These are phyloP conservation scores for Protostelium mycophagum DNA, from an alignment of 78 protist species.

Conservation along the genomic window DNA sequence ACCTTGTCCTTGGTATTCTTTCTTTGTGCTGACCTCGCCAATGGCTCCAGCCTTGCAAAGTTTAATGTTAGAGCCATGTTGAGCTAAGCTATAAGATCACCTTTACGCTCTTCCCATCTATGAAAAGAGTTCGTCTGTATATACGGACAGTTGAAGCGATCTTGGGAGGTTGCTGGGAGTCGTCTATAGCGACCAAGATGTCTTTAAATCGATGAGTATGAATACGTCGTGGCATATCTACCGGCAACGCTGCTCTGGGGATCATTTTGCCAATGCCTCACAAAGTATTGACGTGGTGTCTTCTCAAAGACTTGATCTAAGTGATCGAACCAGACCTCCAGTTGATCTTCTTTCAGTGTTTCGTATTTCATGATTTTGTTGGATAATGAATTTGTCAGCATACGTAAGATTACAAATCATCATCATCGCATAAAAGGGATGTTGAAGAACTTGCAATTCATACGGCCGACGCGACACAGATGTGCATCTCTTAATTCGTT, in stretches of 20 bases:
- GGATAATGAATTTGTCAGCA: background rate
- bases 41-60: background rate
- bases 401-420: background rate
- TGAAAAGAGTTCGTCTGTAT: background rate
- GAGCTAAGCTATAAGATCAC: background rate
- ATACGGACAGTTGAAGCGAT: background rate
- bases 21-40: background rate
- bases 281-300: background rate
- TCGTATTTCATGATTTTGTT: background rate
- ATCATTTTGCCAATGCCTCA: background rate
- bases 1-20: background rate
- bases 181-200: background rate
- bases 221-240: no score
- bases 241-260: background rate
- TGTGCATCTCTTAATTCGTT: no score
- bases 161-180: background rate
- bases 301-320: background rate
- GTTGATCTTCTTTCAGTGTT: background rate
- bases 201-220: no score
- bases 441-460: background rate
- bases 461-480: background rate
- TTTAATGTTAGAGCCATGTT: background rate
- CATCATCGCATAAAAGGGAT: background rate
- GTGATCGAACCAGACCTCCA: background rate
- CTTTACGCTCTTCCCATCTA: background rate